Evolutionary conservation across 129 eudicot species (phyloP), one percentile per base, ranked within the genome.

Genomic region (Pittosporum tobira): DNA sequence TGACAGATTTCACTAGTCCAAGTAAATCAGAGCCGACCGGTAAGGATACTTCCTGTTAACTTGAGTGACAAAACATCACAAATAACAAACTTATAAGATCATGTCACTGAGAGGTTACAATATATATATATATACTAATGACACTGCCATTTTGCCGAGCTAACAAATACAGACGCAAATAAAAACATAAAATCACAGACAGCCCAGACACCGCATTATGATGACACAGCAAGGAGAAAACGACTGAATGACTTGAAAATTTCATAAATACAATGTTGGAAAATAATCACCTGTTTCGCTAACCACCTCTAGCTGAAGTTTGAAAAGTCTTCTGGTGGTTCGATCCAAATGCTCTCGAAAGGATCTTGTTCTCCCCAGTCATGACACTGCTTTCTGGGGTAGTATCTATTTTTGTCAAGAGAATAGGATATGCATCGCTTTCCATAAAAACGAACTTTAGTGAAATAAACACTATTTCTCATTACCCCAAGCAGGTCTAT

Each of bases 291-390:
- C 84, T 78, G 73, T 30, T 61, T 54, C 23, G 43, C 64, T 73
- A 65, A 20, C 40, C 56, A 47, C 59, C 67, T 73, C 72, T 70
- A 80, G 36, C 13, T 67, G 73, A 81, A 84, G 48, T 49, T 47
- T 38, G 87, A 78, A 8, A 71, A 65, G 65, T 81, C 96, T 63
- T 73, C 80, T 23, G 96, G 94, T 31, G 96, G 90, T 57, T 88
- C 96, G 10, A 88, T 75, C 96, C 96, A 88, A 57, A 88, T 77
- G 72, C 87, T 81, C 67, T 84, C 94, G 54, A 84, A 88, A 14
- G 96, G 94, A 54, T 88, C 84, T 67, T 81, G 90, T 65, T 88
- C 94, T 21, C 96, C 94, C 96, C 96, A 88, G 38, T 88, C 96
- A 72, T 88, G 87, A 44, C 79, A 76, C 84, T 88, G 85, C 70